Base-by-base conservation (phyloP, 1,139 yeast species). In the Geotrichum klebahnii region DNA sequence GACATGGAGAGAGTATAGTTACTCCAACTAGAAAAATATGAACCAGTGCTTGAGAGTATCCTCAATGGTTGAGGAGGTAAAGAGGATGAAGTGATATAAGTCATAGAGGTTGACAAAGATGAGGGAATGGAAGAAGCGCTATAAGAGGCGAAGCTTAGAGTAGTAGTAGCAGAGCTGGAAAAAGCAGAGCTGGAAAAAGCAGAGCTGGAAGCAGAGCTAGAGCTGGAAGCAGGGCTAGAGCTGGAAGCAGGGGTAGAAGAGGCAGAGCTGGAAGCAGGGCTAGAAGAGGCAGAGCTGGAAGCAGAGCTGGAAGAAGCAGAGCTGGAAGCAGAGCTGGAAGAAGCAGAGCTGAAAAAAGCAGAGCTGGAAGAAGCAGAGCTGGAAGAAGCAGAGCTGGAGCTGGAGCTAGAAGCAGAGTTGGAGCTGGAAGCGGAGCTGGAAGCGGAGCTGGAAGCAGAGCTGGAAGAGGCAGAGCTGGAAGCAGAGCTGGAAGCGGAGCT, bases 191-290 rank as follows among this genome's bases (percentile, higher is more conserved):
- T 31, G 19, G 38, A 31, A 34, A 23, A 34, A 5, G 45, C 19
- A 39, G 43, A 39, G 24, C 19, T 28, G 31, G 43, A 24, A 39
- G 43, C 10, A 39, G 43, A n/a, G n/a, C n/a, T n/a, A 5, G 43
- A 24, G 10, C 33, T 39, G 9, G 34, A 39, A 2, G 43, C 33
- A 40, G 35, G 12, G n/a, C n/a, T n/a, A n/a, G n/a, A n/a, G n/a
- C n/a, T n/a, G n/a, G n/a, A n/a, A n/a, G n/a, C n/a, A n/a, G n/a
- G n/a, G n/a, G n/a, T n/a, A n/a, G n/a, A n/a, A n/a, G n/a, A n/a
- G n/a, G n/a, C n/a, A n/a, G n/a, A n/a, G n/a, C n/a, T n/a, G n/a
- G n/a, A n/a, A n/a, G n/a, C n/a, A n/a, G n/a, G n/a, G n/a, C n/a
- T n/a, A n/a, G n/a, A n/a, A n/a, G n/a, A n/a, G n/a, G n/a, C n/a